phyloP scores from a whole-genome alignment of 2,329 filamentous ascomycete genomes.

The Colletotrichum falcatum region DNA sequence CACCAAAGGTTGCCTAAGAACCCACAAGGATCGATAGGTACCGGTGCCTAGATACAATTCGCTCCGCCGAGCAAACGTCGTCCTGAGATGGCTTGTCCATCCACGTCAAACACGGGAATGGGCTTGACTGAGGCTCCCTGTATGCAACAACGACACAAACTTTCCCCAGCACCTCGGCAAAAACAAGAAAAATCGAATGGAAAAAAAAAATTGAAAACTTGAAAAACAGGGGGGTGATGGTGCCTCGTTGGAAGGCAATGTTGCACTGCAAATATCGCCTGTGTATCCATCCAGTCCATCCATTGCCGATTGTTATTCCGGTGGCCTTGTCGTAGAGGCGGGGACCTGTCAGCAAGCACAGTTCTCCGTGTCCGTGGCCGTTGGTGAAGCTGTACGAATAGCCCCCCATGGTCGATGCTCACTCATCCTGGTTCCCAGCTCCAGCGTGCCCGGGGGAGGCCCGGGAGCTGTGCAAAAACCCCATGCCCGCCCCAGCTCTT shows the following conservation, averaged over 20 bases:
- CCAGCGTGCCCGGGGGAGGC: constrained; percentile 6
- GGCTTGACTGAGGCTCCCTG: neutral
- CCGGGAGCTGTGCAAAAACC: neutral
- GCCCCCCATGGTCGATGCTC: neutral
- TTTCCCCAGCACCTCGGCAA: neutral
- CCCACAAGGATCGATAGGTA: neutral
- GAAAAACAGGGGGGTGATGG: neutral
- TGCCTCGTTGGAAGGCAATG: neutral
- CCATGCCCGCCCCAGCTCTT: constrained; percentile 2
- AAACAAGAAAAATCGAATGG: too few species aligned
- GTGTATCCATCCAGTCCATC: neutral
- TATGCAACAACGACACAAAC: neutral
- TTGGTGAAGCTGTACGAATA: constrained; percentile 5
- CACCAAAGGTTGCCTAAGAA: neutral
- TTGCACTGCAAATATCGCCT: neutral
- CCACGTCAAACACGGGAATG: neutral
- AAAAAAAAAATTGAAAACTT: too few species aligned
- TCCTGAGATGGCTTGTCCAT: neutral
- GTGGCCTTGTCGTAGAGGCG: neutral
- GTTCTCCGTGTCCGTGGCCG: constrained; percentile 13
- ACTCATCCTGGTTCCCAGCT: constrained; percentile 3
- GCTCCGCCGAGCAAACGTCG: neutral
- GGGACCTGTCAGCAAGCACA: constrained; percentile 7
- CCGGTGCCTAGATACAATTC: too few species aligned
- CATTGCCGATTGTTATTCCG: neutral